Conservation (phyloP, 2,329 filamentous ascomycete genomes). For the Zalaria obscura region DNA sequence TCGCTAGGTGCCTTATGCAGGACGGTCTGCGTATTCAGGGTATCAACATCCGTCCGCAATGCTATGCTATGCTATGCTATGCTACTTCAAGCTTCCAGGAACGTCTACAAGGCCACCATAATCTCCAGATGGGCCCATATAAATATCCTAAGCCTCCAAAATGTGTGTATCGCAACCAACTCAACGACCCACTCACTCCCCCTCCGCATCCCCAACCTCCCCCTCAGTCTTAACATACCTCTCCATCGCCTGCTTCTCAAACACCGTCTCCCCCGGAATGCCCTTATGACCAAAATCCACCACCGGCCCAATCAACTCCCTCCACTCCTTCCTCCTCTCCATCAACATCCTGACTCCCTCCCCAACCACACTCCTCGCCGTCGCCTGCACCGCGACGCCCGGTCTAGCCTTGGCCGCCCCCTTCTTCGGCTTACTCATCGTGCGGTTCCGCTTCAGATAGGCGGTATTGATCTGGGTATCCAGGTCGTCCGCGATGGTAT, state of each 20-base stretch:
- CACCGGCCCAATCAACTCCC: conserved; percentile 76
- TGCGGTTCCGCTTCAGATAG: conserved; percentile 89
- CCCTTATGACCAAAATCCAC: conserved; percentile 71
- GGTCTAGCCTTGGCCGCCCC: conserved; percentile 34
- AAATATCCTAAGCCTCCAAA: no score
- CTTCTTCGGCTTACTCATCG: conserved; percentile 75
- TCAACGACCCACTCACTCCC: not conserved
- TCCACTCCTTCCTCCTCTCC: conserved; percentile 82
- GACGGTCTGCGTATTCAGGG: no score
- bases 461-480: conserved; percentile 90
- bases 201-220: conserved; percentile 57
- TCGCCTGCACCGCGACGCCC: conserved; percentile 48
- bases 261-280: conserved; percentile 66
- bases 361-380: conserved; percentile 67
- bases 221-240: conserved; percentile 60
- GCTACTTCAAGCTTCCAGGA: no score
- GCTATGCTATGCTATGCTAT: no score
- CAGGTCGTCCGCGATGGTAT: conserved; percentile 90
- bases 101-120: no score
- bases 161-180: no score
- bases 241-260: conserved; percentile 58
- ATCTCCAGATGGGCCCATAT: no score
- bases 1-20: no score
- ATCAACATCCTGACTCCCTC: conserved; percentile 85
- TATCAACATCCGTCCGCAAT: no score